These are phyloP conservation scores for Diplodia intermedia DNA, from an alignment of 2,329 filamentous ascomycete genomes.

Conservation along the genomic window DNA sequence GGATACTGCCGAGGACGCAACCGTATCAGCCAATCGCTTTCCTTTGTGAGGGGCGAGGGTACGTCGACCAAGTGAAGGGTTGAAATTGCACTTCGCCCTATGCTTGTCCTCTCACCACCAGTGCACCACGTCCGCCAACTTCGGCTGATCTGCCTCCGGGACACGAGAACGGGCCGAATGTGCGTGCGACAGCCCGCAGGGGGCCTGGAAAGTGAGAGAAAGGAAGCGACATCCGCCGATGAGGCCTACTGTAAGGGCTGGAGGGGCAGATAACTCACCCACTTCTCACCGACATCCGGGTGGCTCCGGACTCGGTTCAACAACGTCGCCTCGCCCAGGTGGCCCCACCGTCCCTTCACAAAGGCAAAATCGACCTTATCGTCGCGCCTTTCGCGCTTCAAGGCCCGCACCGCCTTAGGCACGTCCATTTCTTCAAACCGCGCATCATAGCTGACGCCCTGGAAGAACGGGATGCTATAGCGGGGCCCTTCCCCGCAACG, in stretches of 20 bases:
- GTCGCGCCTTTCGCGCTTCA: slow-evolving; percentile 65
- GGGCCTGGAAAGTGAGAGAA: slow-evolving; percentile 13
- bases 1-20: slow-evolving; percentile 48
- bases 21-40: slow-evolving; percentile 15
- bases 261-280: slow-evolving; percentile 50
- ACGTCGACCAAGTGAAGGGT: slow-evolving; percentile 16
- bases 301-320: slow-evolving; percentile 87
- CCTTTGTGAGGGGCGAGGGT: background rate
- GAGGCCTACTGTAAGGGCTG: slow-evolving; percentile 25
- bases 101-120: slow-evolving; percentile 24
- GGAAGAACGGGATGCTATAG: slow-evolving; percentile 86
- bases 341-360: slow-evolving; percentile 69
- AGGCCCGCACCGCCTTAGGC: slow-evolving; percentile 67
- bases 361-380: slow-evolving; percentile 91
- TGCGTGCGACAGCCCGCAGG: slow-evolving; percentile 12
- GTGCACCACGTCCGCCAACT: slow-evolving; percentile 23
- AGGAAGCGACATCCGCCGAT: slow-evolving; percentile 25
- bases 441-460: slow-evolving; percentile 80
- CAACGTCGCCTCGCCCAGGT: slow-evolving; percentile 81
- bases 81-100: slow-evolving; percentile 26
- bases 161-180: slow-evolving; percentile 32
- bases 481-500: slow-evolving; percentile 71
- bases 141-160: slow-evolving; percentile 31
- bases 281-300: slow-evolving; percentile 82
- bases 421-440: slow-evolving; percentile 78